Base-by-base conservation (phyloP, 1,139 yeast species). In the Yamadazyma friedrichii region DNA sequence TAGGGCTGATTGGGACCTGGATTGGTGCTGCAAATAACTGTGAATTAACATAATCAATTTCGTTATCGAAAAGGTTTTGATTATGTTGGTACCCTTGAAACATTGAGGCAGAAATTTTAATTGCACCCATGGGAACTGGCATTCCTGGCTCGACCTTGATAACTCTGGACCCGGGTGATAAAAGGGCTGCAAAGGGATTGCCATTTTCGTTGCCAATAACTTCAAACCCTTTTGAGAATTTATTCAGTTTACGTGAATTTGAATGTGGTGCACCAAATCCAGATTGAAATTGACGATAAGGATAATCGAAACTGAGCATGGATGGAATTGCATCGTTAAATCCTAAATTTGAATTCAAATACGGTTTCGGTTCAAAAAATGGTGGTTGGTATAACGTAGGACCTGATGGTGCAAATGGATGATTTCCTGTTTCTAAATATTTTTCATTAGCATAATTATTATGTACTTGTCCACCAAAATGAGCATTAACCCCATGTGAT, bases 51-150 rank as follows among this genome's bases (percentile, higher is more conserved):
- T 27, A 3, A 4, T 13, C 30, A n/a, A 4, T 11, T 11, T 12
- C 30, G n/a, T 12, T 27, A 17, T 17, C 27, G 13, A 16, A 2
- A 3, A 2, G 15, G 16, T 20, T 4, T 8, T 29, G 31, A 20
- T 28, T 27, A 27, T 17, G 6, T 27, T 33, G 17, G 9, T 31
- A 28, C 20, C 16, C 36, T 29, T 28, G 35, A 17, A 28, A 12
- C 15, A 30, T 34, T 11, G 32, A 17, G 10, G 32, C 33, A 2
- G 33, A 30, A 27, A 24, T 27, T 9, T 12, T 25, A 11, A 57
- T 47, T 1, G 64, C 65, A 3, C 66, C 65, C 1, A 45, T 43
- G 11, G 67, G 68, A 9, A 61, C 41, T 2, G 45, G 46, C 51
- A 47, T 49, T 3, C 66, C 65, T 6, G 59, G 58, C 9, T 54